Evolutionary conservation across 1,139 yeast genomes (phyloP).

Genomic region (Eremothecium cymbalariae): DNA sequence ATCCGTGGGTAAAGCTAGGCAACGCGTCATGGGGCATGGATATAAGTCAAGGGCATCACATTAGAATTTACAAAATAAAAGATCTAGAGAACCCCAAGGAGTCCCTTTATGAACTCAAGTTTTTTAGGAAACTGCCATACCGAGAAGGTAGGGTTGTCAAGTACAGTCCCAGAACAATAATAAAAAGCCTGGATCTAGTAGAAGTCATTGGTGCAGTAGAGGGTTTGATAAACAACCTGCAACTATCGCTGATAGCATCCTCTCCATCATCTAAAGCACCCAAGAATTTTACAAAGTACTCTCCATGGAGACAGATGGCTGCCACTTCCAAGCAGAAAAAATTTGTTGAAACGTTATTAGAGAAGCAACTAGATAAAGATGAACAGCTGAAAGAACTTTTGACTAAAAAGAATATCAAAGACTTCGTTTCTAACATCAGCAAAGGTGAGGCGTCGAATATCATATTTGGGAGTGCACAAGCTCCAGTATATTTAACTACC

Average conservation of each 20-base stretch:
- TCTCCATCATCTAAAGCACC: conserved; percentile 9
- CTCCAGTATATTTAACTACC: conserved; percentile 26
- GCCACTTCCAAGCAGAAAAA: conserved; percentile 29
- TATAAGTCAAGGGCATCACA: conserved; percentile 18
- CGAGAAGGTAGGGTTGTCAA: conserved; percentile 13
- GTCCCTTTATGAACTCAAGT: conserved; percentile 16
- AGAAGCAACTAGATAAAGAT: conserved; percentile 12
- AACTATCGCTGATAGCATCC: neutral
- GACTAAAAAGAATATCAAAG: conserved; percentile 17
- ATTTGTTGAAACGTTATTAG: conserved; percentile 16
- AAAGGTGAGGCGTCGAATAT: conserved; percentile 38
- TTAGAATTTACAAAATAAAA: conserved; percentile 22
- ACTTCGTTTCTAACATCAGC: conserved; percentile 24
- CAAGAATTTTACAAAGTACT: conserved; percentile 23
- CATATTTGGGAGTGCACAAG: conserved; percentile 37
- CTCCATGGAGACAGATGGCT: conserved; percentile 29
- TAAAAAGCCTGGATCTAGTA: conserved; percentile 15
- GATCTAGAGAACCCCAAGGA: conserved; percentile 3
- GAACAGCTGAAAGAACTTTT: conserved; percentile 13
- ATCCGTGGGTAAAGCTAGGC: conserved; percentile 28
- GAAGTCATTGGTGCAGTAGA: conserved; percentile 21
- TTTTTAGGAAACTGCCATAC: conserved; percentile 24
- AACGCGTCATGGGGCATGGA: conserved; percentile 26
- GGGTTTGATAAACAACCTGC: conserved; percentile 14
- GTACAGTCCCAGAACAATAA: conserved; percentile 18